Percentiles rank a stretch among this genome's conserved stretches.
These are phyloP conservation scores for Huntiella savannae DNA, from an alignment of 2,329 filamentous ascomycete genomes.

Conservation along the genomic window DNA sequence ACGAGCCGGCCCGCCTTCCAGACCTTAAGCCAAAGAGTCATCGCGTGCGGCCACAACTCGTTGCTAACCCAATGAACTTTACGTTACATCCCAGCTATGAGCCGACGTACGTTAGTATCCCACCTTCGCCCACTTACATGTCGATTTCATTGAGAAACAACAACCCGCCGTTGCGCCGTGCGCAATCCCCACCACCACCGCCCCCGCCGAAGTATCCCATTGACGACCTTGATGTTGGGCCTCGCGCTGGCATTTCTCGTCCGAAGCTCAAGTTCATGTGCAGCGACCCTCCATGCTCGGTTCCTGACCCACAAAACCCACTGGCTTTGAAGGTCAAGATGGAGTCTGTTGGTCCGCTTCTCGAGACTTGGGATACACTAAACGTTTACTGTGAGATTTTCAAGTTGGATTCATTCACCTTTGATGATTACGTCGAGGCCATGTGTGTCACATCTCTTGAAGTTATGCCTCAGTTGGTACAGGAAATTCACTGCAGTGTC, in stretches of 20 bases:
- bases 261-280: slow-evolving; percentile 65
- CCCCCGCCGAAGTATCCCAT: slow-evolving; percentile 84
- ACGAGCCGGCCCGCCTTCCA: slow-evolving; percentile 39
- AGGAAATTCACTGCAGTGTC: slow-evolving; percentile 80
- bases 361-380: slow-evolving; percentile 91
- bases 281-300: slow-evolving; percentile 34
- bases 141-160: slow-evolving; percentile 11
- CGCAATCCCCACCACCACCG: slow-evolving; percentile 36
- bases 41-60: slow-evolving; percentile 11
- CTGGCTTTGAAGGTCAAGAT: slow-evolving; percentile 38
- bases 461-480: slow-evolving; percentile 62
- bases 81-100: slow-evolving; percentile 7
- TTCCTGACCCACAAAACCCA: slow-evolving; percentile 7
- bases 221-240: slow-evolving; percentile 71
- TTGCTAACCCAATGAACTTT: slow-evolving; percentile 8
- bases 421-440: slow-evolving; percentile 86
- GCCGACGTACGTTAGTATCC: slow-evolving; percentile 10
- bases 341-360: slow-evolving; percentile 63
- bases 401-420: slow-evolving; percentile 86
- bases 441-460: slow-evolving; percentile 60
- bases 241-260: slow-evolving; percentile 44
- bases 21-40: slow-evolving; percentile 52
- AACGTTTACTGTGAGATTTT: slow-evolving; percentile 98
- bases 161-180: slow-evolving; percentile 19
- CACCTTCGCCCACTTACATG: slow-evolving; percentile 7